These are phyloP conservation scores for Pichia ethanolica DNA, from an alignment of 805 yeast genomes.

Conservation along the genomic window DNA sequence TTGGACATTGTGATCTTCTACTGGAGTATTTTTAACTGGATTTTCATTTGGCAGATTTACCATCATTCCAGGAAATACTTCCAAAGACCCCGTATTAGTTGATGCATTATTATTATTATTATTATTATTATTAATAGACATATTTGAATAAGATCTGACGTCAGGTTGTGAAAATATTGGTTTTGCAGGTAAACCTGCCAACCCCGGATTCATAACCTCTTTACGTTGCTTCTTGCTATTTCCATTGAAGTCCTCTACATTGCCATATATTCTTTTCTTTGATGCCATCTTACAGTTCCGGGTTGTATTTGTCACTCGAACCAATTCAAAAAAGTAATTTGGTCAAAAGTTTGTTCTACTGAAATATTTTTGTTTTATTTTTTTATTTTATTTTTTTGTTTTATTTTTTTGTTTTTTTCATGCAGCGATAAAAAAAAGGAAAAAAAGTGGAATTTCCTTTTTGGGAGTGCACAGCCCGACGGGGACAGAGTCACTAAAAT, in stretches of 20 bases:
- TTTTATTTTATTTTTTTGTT: too few relatives aligned
- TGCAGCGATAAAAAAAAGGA: neutral
- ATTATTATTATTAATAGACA: neutral
- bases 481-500: conserved; percentile 2
- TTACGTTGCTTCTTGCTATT: neutral
- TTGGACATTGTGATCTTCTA: too few relatives aligned
- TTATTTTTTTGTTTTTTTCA: neutral
- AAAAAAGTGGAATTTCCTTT: neutral
- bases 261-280: too few relatives aligned
- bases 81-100: neutral
- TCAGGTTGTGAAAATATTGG: neutral
- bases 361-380: neutral
- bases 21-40: neutral
- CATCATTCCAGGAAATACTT: conserved; percentile 10
- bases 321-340: too few relatives aligned
- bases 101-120: neutral
- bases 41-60: conserved; percentile 5
- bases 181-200: conserved; percentile 6
- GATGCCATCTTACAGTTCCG: too few relatives aligned
- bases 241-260: too few relatives aligned
- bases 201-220: neutral
- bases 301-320: too few relatives aligned
- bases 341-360: too few relatives aligned
- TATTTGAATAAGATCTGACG: neutral
- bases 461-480: neutral